Evolutionary conservation across 106 monocot species (phyloP).

Genomic region (Dioscorea alata): DNA sequence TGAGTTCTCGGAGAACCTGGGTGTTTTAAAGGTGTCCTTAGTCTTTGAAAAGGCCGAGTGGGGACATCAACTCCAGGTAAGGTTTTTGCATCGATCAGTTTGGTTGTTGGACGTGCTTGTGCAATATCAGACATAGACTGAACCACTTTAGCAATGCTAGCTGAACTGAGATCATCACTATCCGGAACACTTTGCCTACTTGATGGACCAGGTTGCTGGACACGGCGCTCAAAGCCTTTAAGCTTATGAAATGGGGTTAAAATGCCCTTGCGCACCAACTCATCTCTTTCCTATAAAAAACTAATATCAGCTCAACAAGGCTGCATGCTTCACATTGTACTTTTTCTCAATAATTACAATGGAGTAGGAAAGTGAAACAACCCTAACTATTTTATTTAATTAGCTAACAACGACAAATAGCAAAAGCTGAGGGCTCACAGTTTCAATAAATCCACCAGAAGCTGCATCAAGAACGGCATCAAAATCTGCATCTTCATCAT

Average conservation of each 20-base stretch:
- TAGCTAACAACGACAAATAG: slow-evolving; percentile 1
- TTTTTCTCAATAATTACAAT: too few species aligned
- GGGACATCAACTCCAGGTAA: slow-evolving; percentile 75
- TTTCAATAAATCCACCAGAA: slow-evolving; percentile 84
- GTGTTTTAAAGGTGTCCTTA: slow-evolving; percentile 48
- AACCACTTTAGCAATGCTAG: slow-evolving; percentile 71
- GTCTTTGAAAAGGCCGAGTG: slow-evolving; percentile 66
- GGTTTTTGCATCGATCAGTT: slow-evolving; percentile 60
- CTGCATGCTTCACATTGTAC: neutral
- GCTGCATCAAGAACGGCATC: slow-evolving; percentile 85
- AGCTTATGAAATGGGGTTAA: slow-evolving; percentile 93
- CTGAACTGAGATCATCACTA: slow-evolving; percentile 46
- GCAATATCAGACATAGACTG: slow-evolving; percentile 66
- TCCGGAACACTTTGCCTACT: slow-evolving; percentile 15
- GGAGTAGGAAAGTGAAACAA: too few species aligned
- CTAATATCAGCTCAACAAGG: neutral
- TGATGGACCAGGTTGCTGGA: slow-evolving; percentile 60
- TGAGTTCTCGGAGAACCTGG: slow-evolving; percentile 25
- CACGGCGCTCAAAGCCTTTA: slow-evolving; percentile 82
- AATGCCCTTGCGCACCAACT: slow-evolving; percentile 77
- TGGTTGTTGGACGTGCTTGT: slow-evolving; percentile 63
- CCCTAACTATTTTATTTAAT: too few species aligned
- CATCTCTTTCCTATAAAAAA: slow-evolving; percentile 66
- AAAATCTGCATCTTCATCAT: slow-evolving; percentile 84
- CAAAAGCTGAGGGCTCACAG: slow-evolving; percentile 42